These are phyloP conservation scores for Debaryomyces hansenii DNA, from an alignment of 805 yeast genomes.

Conservation along the genomic window DNA sequence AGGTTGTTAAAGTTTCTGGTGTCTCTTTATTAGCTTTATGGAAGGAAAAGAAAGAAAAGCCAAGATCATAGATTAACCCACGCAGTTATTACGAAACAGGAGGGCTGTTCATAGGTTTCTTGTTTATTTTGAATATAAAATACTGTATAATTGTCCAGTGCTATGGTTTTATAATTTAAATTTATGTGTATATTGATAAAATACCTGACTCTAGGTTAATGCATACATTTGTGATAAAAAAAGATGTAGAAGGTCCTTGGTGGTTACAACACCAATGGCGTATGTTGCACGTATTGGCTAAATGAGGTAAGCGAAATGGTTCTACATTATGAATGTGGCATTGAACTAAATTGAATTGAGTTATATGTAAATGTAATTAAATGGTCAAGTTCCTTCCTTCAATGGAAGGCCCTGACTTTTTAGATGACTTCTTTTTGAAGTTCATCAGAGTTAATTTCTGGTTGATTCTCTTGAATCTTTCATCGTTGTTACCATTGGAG, in stretches of 20 bases:
- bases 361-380: constrained; percentile 13
- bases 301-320: no score
- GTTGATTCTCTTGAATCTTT: constrained; percentile 78
- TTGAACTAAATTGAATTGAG: background rate
- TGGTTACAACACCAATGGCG: no score
- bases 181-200: constrained; percentile 20
- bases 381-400: constrained; percentile 64
- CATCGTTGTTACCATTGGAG: constrained; percentile 56
- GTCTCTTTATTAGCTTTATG: constrained; percentile 99
- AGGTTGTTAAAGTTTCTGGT: constrained; percentile 99
- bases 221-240: constrained; percentile 15
- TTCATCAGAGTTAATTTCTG: constrained; percentile 51
- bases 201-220: constrained; percentile 12
- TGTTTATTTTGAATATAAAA: background rate
- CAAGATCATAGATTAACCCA: constrained; percentile 77
- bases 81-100: constrained; percentile 1
- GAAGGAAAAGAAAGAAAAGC: constrained; percentile 99
- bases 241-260: no score
- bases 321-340: no score
- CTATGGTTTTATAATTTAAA: constrained; percentile 7
- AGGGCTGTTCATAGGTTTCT: constrained; percentile 7
- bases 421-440: constrained; percentile 46
- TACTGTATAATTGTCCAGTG: constrained; percentile 3
- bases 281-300: no score
- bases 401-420: constrained; percentile 75